Evolutionary conservation across 1,284 basidiomycete species (phyloP).

Genomic region (Cerioporus squamosus): DNA sequence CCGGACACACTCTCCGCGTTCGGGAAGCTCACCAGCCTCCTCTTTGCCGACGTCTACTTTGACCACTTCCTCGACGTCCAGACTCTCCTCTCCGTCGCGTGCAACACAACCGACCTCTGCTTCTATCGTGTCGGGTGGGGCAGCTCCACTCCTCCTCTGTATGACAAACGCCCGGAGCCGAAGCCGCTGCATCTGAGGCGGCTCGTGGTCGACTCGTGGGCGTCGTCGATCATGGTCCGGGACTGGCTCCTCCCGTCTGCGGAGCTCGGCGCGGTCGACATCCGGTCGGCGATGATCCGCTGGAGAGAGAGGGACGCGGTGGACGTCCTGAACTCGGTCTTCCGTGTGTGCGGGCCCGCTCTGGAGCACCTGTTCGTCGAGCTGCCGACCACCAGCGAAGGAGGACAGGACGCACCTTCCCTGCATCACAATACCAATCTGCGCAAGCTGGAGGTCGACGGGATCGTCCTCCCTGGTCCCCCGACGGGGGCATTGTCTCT

Average conservation of each 20-base stretch:
- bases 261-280: constrained; percentile 8
- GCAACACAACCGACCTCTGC: constrained; percentile 12
- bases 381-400: constrained; percentile 16
- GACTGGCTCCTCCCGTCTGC: constrained; percentile 21
- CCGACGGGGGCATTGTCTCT: constrained; percentile 13
- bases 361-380: constrained; percentile 24
- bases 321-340: constrained; percentile 17
- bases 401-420: constrained; percentile 7
- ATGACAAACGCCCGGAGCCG: background rate
- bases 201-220: constrained; percentile 25
- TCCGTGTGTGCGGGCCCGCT: constrained; percentile 19
- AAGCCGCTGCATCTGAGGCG: constrained; percentile 9
- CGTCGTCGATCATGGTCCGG: constrained; percentile 15
- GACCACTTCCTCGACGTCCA: constrained; percentile 21
- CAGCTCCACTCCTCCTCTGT: constrained; percentile 6
- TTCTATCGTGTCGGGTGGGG: constrained; percentile 24
- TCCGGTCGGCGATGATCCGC: constrained; percentile 20
- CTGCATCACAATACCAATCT: constrained; percentile 18
- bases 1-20: constrained; percentile 13
- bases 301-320: constrained; percentile 23
- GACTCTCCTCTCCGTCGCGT: constrained; percentile 19
- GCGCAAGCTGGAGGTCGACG: constrained; percentile 22
- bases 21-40: constrained; percentile 15
- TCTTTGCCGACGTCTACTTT: constrained; percentile 27
- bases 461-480: constrained; percentile 23